Percentiles rank a stretch among this genome's conserved stretches.
Conservation (phyloP, 139 green algal genomes). For the Tetradesmus obliquus region DNA sequence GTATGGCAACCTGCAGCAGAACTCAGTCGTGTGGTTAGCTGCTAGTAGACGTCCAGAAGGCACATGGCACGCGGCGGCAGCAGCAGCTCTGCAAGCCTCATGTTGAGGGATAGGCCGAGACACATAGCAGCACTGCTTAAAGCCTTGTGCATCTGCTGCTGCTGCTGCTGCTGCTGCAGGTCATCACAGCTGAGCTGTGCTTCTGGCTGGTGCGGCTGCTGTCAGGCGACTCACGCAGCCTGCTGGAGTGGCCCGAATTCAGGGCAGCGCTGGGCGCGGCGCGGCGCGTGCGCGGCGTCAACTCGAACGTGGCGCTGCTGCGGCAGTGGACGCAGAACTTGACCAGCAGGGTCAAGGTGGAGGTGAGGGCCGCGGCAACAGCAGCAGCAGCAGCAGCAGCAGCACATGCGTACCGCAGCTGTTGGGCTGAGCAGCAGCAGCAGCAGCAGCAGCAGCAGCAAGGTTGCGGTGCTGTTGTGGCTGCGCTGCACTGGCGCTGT, state of each 20-base stretch:
- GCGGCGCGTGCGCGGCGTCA: neutral
- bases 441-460: neutral
- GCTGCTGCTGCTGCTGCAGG: neutral
- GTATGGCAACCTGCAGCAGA: neutral
- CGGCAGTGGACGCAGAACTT: neutral
- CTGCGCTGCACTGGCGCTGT: too few species aligned
- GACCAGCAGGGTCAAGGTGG: neutral
- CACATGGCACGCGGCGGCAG: neutral
- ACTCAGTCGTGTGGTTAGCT: neutral
- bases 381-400: neutral
- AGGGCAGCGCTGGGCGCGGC: neutral
- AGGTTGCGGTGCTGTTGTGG: neutral
- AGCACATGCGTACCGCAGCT: too few species aligned
- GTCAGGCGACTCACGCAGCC: neutral
- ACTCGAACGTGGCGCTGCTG: neutral
- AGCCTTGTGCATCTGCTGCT: neutral
- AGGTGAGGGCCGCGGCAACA: neutral
- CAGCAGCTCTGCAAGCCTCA: neutral
- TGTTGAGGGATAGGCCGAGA: too few species aligned
- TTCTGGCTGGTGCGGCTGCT: conserved; percentile 16
- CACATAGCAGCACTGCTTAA: too few species aligned
- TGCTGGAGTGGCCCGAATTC: conserved; percentile 24
- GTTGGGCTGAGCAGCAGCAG: too few species aligned
- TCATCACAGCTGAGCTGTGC: conserved; percentile 20
- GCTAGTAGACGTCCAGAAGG: too few species aligned